Conservation (phyloP, 805 yeast species). For the Tetrapisispora fleetii region DNA sequence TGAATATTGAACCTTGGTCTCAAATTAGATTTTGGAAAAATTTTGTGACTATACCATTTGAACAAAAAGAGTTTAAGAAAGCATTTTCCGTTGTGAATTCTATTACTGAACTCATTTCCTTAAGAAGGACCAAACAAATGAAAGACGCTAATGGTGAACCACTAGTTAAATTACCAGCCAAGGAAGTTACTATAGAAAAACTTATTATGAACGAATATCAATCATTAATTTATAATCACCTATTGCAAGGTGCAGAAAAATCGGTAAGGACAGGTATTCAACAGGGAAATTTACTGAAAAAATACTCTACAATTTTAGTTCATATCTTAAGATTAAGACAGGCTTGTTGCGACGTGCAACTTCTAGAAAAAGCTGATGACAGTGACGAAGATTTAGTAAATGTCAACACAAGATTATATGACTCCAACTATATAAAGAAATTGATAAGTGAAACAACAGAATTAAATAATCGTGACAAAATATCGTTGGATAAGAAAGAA, state of each 20-base stretch:
- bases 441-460: neutral
- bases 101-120: conserved; percentile 68
- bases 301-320: conserved; percentile 70
- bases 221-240: conserved; percentile 52
- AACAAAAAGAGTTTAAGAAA: conserved; percentile 54
- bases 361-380: conserved; percentile 44
- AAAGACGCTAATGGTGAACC: conserved; percentile 62
- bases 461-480: neutral
- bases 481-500: conserved; percentile 5
- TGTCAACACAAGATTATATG: conserved; percentile 7
- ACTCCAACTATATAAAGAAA: conserved; percentile 3
- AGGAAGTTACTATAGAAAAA: conserved; percentile 59
- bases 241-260: conserved; percentile 55
- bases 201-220: conserved; percentile 61
- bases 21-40: conserved; percentile 80
- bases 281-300: conserved; percentile 58
- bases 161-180: conserved; percentile 66
- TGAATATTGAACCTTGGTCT: conserved; percentile 83
- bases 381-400: conserved; percentile 39
- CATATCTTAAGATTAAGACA: conserved; percentile 80
- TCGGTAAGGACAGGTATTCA: conserved; percentile 51
- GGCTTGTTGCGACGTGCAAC: conserved; percentile 72
- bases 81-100: conserved; percentile 81
- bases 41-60: conserved; percentile 76
- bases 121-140: conserved; percentile 83